Evolutionary conservation across 768 basidiomycete species (phyloP).

Genomic region (Tulasnella sp.): DNA sequence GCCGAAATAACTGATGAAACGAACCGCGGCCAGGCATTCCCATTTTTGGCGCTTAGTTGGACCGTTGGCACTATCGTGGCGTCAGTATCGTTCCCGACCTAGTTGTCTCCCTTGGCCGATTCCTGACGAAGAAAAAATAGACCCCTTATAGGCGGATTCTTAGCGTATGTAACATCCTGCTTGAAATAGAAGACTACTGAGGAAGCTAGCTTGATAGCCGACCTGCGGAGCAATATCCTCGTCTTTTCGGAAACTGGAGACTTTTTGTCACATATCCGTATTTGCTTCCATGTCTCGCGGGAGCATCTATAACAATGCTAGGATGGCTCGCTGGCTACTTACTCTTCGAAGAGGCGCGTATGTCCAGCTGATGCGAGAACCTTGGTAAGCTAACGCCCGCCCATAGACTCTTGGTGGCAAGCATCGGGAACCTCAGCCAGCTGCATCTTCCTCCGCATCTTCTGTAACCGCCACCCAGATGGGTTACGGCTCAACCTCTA

Average conservation of each 20-base stretch:
- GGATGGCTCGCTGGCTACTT: conserved; percentile 9
- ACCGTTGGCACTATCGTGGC: conserved; percentile 21
- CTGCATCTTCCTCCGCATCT: too few species aligned
- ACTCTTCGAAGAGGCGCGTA: conserved; percentile 3
- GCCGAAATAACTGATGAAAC: conserved; percentile 24
- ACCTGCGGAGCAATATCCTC: conserved; percentile 5
- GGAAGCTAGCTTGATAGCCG: neutral
- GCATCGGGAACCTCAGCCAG: too few species aligned
- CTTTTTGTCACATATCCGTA: conserved; percentile 9
- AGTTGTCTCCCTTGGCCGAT: neutral
- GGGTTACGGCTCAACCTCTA: too few species aligned
- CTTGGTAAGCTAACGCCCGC: too few species aligned
- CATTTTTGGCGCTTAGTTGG: conserved; percentile 22
- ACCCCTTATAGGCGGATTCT: conserved; percentile 23
- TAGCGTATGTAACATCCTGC: conserved; percentile 10
- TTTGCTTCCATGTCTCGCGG: conserved; percentile 7
- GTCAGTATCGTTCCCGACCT: conserved; percentile 1
- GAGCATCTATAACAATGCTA: conserved; percentile 1
- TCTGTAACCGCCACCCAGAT: too few species aligned
- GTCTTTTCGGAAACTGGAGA: conserved; percentile 13
- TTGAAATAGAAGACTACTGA: neutral
- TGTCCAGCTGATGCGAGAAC: neutral
- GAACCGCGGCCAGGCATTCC: conserved; percentile 24
- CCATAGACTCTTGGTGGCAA: neutral
- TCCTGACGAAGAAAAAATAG: conserved; percentile 10